phyloP scores from a whole-genome alignment of 2,329 filamentous ascomycete species.

The Ophiostoma sp. region DNA sequence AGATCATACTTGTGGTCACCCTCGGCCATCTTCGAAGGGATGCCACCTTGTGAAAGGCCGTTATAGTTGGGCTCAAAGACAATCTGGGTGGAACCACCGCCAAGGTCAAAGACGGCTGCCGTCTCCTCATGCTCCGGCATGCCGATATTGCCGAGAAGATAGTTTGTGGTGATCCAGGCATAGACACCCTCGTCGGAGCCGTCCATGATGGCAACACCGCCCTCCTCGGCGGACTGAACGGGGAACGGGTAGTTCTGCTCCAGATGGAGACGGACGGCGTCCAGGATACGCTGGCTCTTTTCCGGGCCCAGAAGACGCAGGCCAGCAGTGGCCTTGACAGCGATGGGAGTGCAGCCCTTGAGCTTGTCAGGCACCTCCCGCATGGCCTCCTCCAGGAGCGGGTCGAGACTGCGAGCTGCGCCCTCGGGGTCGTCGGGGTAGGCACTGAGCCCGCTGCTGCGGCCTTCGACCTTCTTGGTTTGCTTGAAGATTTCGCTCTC shows the following conservation, averaged over 20 bases:
- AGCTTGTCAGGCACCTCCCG: slow-evolving; percentile 81
- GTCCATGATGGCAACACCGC: slow-evolving; percentile 95
- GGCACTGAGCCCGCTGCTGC: slow-evolving; percentile 69
- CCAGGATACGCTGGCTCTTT: slow-evolving; percentile 78
- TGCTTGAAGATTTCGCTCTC: slow-evolving; percentile 92
- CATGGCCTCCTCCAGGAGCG: slow-evolving; percentile 83
- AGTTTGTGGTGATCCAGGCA: slow-evolving; percentile 99
- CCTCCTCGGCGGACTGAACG: slow-evolving; percentile 79
- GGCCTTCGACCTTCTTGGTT: slow-evolving; percentile 79
- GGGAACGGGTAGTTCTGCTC: slow-evolving; percentile 94
- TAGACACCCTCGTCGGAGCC: slow-evolving; percentile 96
- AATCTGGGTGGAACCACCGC: slow-evolving; percentile 96
- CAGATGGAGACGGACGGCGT: slow-evolving; percentile 77
- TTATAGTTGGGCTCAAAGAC: slow-evolving; percentile 97
- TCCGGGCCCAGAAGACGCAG: slow-evolving; percentile 82
- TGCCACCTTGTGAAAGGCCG: slow-evolving; percentile 67
- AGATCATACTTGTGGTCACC: slow-evolving; percentile 97
- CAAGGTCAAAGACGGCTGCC: slow-evolving; percentile 92
- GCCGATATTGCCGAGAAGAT: slow-evolving; percentile 95
- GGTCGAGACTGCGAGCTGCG: slow-evolving; percentile 86
- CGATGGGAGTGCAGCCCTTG: slow-evolving; percentile 87
- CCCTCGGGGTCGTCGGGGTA: slow-evolving; percentile 83
- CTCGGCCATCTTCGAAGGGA: slow-evolving; percentile 80
- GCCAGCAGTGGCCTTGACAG: slow-evolving; percentile 97
- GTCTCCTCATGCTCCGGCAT: slow-evolving; percentile 86